Evolutionary conservation across 1,139 yeast genomes (phyloP).

Genomic region (Saccharomyces hybrid): DNA sequence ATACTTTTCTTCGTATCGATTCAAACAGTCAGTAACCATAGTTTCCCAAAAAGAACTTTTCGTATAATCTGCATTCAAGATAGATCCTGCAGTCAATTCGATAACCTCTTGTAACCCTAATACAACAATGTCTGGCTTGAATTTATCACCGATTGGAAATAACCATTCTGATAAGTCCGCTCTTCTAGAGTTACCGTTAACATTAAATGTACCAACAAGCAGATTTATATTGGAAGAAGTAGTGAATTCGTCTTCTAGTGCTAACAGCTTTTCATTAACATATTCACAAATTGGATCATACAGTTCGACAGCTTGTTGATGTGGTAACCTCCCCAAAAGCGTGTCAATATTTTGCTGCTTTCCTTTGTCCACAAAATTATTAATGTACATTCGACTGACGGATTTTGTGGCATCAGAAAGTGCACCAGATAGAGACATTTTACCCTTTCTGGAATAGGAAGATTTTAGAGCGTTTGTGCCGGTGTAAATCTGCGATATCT

Average conservation of each 20-base stretch:
- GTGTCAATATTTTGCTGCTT: slow-evolving; percentile 84
- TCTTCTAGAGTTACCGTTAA: slow-evolving; percentile 58
- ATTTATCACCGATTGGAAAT: slow-evolving; percentile 56
- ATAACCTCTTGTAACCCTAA: slow-evolving; percentile 91
- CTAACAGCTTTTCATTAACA: slow-evolving; percentile 53
- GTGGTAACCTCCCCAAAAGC: slow-evolving; percentile 69
- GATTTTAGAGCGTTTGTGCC: slow-evolving; percentile 96
- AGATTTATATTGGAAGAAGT: slow-evolving; percentile 51
- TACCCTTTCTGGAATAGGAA: slow-evolving; percentile 87
- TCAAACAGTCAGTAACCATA: slow-evolving; percentile 48
- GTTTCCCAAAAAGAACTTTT: slow-evolving; percentile 59
- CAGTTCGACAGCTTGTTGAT: slow-evolving; percentile 60
- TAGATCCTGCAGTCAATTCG: slow-evolving; percentile 81
- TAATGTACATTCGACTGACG: slow-evolving; percentile 89
- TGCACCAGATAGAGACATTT: slow-evolving; percentile 94
- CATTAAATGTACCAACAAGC: slow-evolving; percentile 81
- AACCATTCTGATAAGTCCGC: slow-evolving; percentile 71
- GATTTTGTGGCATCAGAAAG: slow-evolving; percentile 93
- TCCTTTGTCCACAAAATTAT: slow-evolving; percentile 87
- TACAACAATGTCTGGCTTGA: slow-evolving; percentile 59
- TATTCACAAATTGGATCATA: slow-evolving; percentile 86
- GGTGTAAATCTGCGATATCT: slow-evolving; percentile 89
- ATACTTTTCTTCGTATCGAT: slow-evolving; percentile 44
- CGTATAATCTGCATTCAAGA: slow-evolving; percentile 59
- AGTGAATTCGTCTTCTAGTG: slow-evolving; percentile 49